Conservation (phyloP, 2,329 filamentous ascomycete species). For the Xylaria sp. region DNA sequence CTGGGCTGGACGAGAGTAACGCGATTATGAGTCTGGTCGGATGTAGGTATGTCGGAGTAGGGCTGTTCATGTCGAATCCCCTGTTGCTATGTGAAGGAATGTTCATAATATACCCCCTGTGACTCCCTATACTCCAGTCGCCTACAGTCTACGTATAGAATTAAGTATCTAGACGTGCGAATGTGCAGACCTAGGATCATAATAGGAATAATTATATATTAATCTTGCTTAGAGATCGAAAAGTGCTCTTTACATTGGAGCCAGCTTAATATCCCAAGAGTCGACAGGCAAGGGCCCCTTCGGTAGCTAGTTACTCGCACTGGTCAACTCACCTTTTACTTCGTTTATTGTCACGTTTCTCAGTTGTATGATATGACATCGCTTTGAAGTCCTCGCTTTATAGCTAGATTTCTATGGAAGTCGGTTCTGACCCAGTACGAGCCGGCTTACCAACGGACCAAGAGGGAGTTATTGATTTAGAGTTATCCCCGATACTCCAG, state of each 20-base stretch:
- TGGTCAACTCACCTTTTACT: background rate
- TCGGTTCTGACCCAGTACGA: background rate
- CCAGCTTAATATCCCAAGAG: background rate
- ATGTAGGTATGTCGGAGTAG: background rate
- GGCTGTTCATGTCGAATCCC: background rate
- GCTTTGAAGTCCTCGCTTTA: background rate
- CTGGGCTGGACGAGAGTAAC: conserved; percentile 7
- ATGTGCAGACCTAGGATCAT: background rate
- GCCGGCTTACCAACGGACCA: background rate
- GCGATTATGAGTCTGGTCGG: conserved; percentile 8
- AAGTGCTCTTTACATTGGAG: background rate
- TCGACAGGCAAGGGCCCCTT: too few relatives aligned
- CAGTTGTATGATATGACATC: background rate
- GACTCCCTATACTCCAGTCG: background rate
- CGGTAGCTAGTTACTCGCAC: background rate
- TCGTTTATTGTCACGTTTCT: background rate
- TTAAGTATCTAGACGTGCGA: background rate
- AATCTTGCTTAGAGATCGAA: too few relatives aligned
- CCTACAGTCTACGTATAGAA: background rate
- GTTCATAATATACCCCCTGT: background rate
- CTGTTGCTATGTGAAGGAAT: conserved; percentile 2
- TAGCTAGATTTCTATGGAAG: background rate
- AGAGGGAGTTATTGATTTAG: background rate
- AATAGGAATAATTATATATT: background rate
- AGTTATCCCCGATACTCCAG: background rate